Evolutionary conservation across 495 filamentous ascomycete genomes (phyloP).

Genomic region (Penicillium robsamsonii): DNA sequence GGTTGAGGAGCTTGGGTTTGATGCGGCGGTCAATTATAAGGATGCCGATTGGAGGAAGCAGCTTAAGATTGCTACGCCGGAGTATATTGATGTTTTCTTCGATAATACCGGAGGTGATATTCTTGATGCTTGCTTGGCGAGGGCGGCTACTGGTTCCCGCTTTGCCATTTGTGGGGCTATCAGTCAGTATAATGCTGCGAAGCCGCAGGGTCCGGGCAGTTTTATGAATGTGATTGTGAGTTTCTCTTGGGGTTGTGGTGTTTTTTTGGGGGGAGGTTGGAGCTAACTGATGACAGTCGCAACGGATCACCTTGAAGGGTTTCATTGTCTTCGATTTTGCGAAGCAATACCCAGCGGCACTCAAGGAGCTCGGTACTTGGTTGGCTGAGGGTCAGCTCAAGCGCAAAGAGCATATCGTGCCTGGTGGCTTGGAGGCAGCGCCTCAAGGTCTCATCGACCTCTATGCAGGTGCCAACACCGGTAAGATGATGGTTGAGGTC

Average conservation of each 20-base stretch:
- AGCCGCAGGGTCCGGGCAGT: conserved; percentile 46
- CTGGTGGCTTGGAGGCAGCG: conserved; percentile 50
- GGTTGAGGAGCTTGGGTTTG: conserved; percentile 48
- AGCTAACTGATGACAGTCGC: conserved; percentile 37
- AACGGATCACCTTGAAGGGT: conserved; percentile 54
- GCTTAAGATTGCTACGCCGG: conserved; percentile 45
- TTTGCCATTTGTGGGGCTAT: conserved; percentile 57
- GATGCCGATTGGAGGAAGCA: conserved; percentile 51
- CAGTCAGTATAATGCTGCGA: conserved; percentile 51
- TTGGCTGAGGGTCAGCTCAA: conserved; percentile 54
- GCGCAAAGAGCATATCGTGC: conserved; percentile 54
- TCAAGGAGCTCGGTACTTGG: conserved; percentile 49
- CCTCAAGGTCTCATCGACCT: conserved; percentile 49
- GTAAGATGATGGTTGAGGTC: conserved; percentile 52
- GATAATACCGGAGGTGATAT: conserved; percentile 58
- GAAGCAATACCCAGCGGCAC: conserved; percentile 43
- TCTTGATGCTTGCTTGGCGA: conserved; percentile 50
- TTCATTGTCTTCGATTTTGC: conserved; percentile 57
- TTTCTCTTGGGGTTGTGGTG: not conserved
- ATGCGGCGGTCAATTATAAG: conserved; percentile 57
- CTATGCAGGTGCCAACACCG: conserved; percentile 52
- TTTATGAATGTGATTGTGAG: conserved; percentile 53
- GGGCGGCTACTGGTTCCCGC: conserved; percentile 45
- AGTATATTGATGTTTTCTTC: conserved; percentile 57
- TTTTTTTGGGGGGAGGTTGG: not conserved